phyloP scores from a whole-genome alignment of 2,329 filamentous ascomycete species.

The Neonectria faginata region DNA sequence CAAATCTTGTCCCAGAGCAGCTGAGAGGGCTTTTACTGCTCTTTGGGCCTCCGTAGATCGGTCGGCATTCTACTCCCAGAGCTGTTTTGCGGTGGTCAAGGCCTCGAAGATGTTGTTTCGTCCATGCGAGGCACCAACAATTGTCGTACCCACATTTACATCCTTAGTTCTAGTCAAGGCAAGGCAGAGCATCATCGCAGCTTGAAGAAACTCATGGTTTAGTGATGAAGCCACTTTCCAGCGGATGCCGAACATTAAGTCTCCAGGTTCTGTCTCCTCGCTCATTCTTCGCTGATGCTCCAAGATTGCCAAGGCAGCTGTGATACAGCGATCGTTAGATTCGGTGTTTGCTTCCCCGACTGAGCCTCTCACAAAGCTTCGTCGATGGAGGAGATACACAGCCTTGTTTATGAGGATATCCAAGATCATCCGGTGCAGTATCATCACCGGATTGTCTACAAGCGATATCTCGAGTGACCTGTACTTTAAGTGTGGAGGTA shows the following conservation, averaged over 20 bases:
- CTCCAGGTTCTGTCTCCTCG: conserved; percentile 34
- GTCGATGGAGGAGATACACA: conserved; percentile 24
- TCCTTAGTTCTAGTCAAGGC: conserved; percentile 22
- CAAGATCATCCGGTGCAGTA: conserved; percentile 16
- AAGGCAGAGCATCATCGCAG: conserved; percentile 38
- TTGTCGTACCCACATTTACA: background rate
- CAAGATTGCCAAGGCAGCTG: conserved; percentile 31
- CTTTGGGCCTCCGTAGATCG: conserved; percentile 16
- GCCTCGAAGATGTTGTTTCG: conserved; percentile 5
- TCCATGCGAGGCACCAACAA: background rate
- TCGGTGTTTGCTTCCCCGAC: conserved; percentile 1
- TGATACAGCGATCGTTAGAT: conserved; percentile 21
- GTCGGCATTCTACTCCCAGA: conserved; percentile 18
- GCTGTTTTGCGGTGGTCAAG: background rate
- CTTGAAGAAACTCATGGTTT: conserved; percentile 34
- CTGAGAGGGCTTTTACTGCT: conserved; percentile 14
- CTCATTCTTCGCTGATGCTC: conserved; percentile 32
- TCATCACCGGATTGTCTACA: conserved; percentile 12
- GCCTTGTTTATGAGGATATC: conserved; percentile 25
- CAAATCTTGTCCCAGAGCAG: background rate
- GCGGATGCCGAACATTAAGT: conserved; percentile 36
- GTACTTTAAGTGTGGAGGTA: conserved; percentile 15
- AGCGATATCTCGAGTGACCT: conserved; percentile 14
- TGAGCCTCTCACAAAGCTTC: conserved; percentile 16
- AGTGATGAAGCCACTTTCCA: conserved; percentile 36